Conservation (phyloP, 176 grass and related monocot species). For the Chloris gayana region DNA sequence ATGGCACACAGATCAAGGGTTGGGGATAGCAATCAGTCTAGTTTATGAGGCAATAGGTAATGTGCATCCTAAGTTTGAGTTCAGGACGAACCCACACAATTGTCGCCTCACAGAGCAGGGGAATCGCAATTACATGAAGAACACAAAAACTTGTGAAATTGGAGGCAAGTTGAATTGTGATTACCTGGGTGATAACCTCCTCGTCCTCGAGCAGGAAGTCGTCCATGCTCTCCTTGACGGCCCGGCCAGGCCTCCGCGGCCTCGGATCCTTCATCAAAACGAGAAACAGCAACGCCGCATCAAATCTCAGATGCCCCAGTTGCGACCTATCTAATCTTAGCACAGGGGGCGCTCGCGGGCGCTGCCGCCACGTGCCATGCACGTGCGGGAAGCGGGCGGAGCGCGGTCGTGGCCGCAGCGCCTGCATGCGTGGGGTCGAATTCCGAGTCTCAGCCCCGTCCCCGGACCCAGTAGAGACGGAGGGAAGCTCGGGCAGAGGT, state of each 20-base stretch:
- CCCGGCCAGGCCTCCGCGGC: constrained; percentile 27
- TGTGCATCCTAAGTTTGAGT: neutral
- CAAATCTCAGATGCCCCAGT: neutral
- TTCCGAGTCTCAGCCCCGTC: neutral
- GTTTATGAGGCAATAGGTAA: neutral
- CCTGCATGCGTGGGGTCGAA: neutral
- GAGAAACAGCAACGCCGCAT: neutral
- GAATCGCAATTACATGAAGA: neutral
- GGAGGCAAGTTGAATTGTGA: neutral
- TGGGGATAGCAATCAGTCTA: neutral
- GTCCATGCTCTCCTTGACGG: constrained; percentile 55
- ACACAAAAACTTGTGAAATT: neutral
- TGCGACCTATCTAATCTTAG: constrained; percentile 1
- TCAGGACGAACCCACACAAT: neutral
- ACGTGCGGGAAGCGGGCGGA: no score
- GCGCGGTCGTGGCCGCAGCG: neutral
- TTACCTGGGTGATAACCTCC: constrained; percentile 56
- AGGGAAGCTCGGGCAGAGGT: neutral
- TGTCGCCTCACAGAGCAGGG: neutral
- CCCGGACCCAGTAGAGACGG: neutral
- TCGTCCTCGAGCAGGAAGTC: constrained; percentile 59
- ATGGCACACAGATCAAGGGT: neutral
- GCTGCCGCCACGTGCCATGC: neutral
- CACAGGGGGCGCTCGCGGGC: neutral
- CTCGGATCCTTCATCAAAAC: constrained; percentile 34